Conservation (phyloP, 1,284 basidiomycete species). For the Pyrrhoderma noxium region DNA sequence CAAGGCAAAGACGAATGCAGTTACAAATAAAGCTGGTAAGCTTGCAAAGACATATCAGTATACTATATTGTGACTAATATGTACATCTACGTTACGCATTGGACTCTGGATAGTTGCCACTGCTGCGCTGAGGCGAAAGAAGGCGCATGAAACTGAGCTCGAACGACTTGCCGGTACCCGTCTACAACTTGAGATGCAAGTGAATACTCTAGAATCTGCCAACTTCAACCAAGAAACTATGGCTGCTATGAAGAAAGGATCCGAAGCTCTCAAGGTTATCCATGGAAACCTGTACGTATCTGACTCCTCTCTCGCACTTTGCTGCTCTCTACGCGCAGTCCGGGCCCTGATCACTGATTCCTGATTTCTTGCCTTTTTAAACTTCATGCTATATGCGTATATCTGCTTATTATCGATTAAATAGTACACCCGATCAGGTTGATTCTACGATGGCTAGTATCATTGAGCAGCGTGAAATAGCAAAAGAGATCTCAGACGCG, state of each 20-base stretch:
- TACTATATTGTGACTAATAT: too few relatives aligned
- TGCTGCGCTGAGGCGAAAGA: conserved; percentile 93
- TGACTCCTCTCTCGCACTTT: background rate
- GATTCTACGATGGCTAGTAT: conserved; percentile 89
- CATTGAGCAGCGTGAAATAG: conserved; percentile 89
- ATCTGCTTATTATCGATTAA: background rate
- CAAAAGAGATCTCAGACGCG: conserved; percentile 92
- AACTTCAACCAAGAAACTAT: conserved; percentile 99
- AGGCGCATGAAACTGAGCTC: conserved; percentile 83
- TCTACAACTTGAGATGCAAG: conserved; percentile 93
- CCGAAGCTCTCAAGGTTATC: conserved; percentile 86
- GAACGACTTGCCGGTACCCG: conserved; percentile 83
- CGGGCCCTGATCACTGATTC: conserved; percentile 12
- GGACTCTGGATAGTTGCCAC: conserved; percentile 55
- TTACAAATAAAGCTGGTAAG: conserved; percentile 86
- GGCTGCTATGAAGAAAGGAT: conserved; percentile 95
- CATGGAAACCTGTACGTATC: conserved; percentile 82
- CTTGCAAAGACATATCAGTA: too few relatives aligned
- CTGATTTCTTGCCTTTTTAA: background rate
- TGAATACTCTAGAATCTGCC: conserved; percentile 95
- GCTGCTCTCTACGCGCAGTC: conserved; percentile 8
- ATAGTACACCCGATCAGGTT: conserved; percentile 85
- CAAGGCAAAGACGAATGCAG: conserved; percentile 91
- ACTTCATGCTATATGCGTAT: background rate
- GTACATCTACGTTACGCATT: background rate